A percentile compares a stretch with the other conserved stretches of the same genome.
Conservation (phyloP, 2,329 filamentous ascomycete genomes). For the Stylonectria norvegica region DNA sequence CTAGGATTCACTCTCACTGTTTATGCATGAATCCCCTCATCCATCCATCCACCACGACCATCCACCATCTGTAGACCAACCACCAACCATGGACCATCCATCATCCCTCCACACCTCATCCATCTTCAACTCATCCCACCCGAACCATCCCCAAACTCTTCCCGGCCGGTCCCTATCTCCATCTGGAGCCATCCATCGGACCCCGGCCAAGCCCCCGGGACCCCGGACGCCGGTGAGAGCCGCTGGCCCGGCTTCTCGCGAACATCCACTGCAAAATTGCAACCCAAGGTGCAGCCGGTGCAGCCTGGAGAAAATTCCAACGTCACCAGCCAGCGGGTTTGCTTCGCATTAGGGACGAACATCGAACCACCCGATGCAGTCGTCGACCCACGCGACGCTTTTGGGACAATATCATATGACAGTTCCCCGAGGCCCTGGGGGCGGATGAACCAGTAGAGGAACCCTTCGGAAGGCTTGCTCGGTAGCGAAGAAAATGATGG, state of each 20-base stretch:
- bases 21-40: too few species aligned
- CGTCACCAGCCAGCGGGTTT: conserved; percentile 6
- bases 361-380: conserved; percentile 27
- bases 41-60: not conserved
- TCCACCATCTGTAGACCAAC: too few species aligned
- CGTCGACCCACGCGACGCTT: conserved; percentile 22
- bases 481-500: too few species aligned
- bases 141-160: not conserved
- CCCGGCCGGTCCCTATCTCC: not conserved
- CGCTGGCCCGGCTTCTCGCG: conserved; percentile 22
- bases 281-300: too few species aligned
- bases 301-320: too few species aligned
- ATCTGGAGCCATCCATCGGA: not conserved
- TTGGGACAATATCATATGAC: conserved; percentile 23
- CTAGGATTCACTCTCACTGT: too few species aligned
- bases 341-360: conserved; percentile 18
- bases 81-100: not conserved
- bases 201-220: conserved; percentile 14
- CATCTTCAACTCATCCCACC: not conserved
- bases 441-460: too few species aligned
- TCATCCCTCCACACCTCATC: not conserved
- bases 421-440: too few species aligned
- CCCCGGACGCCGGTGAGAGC: conserved; percentile 14
- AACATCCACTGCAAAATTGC: too few species aligned
- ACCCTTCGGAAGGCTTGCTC: too few species aligned